A percentile compares a stretch with the other conserved stretches of the same genome.
Conservation (phyloP, 768 basidiomycete species). For the Leccinum obscurum region DNA sequence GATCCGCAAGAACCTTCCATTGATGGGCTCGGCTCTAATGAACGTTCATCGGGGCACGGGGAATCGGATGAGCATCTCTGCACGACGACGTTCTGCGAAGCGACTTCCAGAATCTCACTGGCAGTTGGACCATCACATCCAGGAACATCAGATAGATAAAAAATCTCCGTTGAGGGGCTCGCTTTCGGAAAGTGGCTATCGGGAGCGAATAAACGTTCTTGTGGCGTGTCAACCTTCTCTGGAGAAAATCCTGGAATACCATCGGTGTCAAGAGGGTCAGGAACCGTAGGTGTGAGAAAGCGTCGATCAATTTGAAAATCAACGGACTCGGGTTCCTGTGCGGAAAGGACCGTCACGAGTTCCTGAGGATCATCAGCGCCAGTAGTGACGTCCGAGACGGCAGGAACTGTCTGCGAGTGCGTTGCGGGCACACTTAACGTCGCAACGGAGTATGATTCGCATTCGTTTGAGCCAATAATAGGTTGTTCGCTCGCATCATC, state of each 20-base stretch:
- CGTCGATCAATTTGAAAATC: background rate
- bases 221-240: background rate
- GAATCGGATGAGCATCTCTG: background rate
- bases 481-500: constrained; percentile 13
- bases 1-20: background rate
- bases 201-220: background rate
- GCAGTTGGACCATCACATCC: background rate
- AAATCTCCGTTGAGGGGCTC: background rate
- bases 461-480: background rate
- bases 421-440: background rate
- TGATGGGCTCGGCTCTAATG: background rate
- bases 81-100: background rate
- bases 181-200: background rate
- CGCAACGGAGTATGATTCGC: background rate
- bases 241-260: background rate
- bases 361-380: background rate
- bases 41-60: background rate
- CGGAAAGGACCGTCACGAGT: background rate
- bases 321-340: background rate
- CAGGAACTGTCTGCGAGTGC: background rate
- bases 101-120: background rate
- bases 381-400: background rate
- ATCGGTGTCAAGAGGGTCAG: background rate
- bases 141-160: background rate
- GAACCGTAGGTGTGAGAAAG: background rate